These are phyloP conservation scores for Ophiostoma himal-ulmi DNA, from an alignment of 2,329 filamentous ascomycete species.

Conservation along the genomic window DNA sequence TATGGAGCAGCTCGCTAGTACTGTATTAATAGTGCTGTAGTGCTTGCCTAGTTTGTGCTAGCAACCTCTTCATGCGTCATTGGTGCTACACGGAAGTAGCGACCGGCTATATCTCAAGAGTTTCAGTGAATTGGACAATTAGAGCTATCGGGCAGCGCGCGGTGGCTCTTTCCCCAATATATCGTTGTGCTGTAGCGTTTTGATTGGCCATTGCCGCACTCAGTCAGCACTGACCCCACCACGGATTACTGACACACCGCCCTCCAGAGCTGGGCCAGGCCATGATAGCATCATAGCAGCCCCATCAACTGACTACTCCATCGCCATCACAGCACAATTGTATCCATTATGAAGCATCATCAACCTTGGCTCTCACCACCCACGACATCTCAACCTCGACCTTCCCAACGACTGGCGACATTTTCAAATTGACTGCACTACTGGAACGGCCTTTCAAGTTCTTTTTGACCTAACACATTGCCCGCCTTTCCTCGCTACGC, in stretches of 20 bases:
- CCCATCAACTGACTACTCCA: neutral
- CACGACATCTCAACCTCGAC: neutral
- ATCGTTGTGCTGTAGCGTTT: neutral
- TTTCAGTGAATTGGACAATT: neutral
- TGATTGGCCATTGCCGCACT: neutral
- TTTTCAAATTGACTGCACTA: neutral
- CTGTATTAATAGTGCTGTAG: neutral
- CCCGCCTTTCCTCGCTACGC: neutral
- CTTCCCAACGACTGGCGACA: neutral
- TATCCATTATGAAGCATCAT: neutral
- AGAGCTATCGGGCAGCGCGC: neutral
- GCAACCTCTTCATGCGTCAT: slow-evolving; percentile 7
- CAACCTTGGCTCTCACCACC: neutral
- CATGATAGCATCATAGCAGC: neutral
- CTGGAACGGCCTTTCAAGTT: neutral
- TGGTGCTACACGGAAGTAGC: neutral
- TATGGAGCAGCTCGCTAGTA: neutral
- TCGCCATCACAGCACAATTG: neutral
- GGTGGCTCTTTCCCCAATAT: neutral
- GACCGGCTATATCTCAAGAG: too few species aligned
- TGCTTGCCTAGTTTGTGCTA: neutral
- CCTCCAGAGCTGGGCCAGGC: neutral
- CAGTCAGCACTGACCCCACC: neutral
- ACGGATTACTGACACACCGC: neutral
- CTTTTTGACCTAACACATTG: neutral